Base-by-base conservation (phyloP, 306 rosid genomes). In the Pyrus pyrifolia region DNA sequence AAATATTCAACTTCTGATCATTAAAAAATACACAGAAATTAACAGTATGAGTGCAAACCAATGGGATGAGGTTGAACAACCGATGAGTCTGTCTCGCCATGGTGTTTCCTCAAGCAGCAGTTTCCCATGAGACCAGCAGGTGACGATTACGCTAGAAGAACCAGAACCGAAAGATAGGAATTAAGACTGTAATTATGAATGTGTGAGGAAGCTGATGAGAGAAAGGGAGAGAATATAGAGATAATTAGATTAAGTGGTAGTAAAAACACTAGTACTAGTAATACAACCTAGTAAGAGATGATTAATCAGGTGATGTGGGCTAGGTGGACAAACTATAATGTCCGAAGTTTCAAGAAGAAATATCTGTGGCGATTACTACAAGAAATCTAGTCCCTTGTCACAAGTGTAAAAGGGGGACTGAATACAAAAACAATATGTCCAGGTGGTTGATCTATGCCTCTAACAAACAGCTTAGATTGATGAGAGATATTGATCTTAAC, bases 81-180 rank as follows among this genome's bases (percentile, higher is more conserved):
- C 4, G 80, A 70, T 21, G 63, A 78, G 72, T 57, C 78, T 22
- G 86, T 81, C 40, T 74, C 59, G 15, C 10, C 80, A 73, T 38
- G 40, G 30, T 30, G 62, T 29, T 65, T 79, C 70, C 59, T 68
- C 44, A 74, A 49, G 76, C 85, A 49, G 73, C 85, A 84, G 69
- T 67, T 72, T 71, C 85, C 90, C 86, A 84, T 84, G 52, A 65
- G 63, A 21, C 55, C 74, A 44, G 23, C 30, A 44, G 76, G 17
- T 52, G 62, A 12, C 12, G 23, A 18, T 31, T 12, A 29, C 7
- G 63, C 17, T 71, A 25, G 44, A 42, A 19, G 64, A 35, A 57
- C 31, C 61, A 23, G 66, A 23, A 42, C 57, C 68, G 8, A 60
- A 22, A 68, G 57, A 49, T 35, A 52, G 10, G 38, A 23, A 30